Conservation (phyloP, 2,329 filamentous ascomycete species). For the Penicillium concentricum region DNA sequence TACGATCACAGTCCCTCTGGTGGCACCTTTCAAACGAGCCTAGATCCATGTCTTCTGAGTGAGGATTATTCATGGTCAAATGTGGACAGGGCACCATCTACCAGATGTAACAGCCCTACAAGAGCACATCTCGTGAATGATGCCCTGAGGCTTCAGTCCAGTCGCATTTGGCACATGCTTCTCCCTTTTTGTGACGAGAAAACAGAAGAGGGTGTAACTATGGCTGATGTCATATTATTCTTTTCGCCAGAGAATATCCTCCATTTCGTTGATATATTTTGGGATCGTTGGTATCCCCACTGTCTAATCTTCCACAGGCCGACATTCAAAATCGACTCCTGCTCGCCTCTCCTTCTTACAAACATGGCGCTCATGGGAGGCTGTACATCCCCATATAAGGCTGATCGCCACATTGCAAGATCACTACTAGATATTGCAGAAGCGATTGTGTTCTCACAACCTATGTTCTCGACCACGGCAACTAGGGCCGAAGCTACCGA, state of each 20-base stretch:
- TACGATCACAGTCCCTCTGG: not conserved
- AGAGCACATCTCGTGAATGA: not conserved
- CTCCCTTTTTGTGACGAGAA: not conserved
- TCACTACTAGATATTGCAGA: not conserved
- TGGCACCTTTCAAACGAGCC: not conserved
- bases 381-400: not conserved
- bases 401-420: not conserved
- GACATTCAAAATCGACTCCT: not conserved
- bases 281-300: slow-evolving; percentile 3
- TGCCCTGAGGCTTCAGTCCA: not conserved
- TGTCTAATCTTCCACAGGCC: slow-evolving; percentile 1
- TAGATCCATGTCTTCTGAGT: not conserved
- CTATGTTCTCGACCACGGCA: not conserved
- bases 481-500: not conserved
- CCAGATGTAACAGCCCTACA: not conserved
- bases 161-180: not conserved
- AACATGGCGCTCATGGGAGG: not conserved
- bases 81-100: not conserved
- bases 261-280: not conserved
- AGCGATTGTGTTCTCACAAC: not conserved
- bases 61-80: not conserved
- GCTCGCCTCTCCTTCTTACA: not conserved
- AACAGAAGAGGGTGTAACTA: not conserved
- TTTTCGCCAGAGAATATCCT: not conserved
- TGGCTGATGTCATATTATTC: not conserved